These are phyloP conservation scores for Acer campestre DNA, from an alignment of 345 rosid species.

Conservation along the genomic window DNA sequence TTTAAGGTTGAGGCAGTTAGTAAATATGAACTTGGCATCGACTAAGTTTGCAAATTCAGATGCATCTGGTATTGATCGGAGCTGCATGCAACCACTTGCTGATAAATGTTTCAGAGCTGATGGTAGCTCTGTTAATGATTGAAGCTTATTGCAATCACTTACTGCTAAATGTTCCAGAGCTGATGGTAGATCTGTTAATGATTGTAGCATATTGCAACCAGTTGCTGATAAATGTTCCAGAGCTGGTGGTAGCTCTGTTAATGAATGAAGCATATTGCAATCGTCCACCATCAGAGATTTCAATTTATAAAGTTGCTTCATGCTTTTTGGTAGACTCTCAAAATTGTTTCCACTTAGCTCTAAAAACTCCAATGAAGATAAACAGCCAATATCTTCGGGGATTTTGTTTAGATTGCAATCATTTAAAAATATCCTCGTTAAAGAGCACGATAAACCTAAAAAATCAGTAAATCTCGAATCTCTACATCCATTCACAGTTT, in stretches of 20 bases:
- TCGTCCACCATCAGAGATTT: background rate
- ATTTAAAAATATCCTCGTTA: background rate
- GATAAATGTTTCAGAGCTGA: background rate
- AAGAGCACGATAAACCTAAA: background rate
- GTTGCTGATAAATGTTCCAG: background rate
- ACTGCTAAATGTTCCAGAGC: too few species aligned
- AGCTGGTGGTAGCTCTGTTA: background rate
- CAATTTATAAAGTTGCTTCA: constrained; percentile 4
- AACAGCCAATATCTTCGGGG: too few species aligned
- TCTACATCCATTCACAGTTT: too few species aligned
- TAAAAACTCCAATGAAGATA: background rate
- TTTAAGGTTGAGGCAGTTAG: background rate
- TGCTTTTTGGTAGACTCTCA: background rate
- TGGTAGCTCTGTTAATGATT: constrained; percentile 7
- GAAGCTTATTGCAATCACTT: background rate
- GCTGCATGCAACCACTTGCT: too few species aligned
- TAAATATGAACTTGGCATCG: too few species aligned
- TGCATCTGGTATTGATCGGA: too few species aligned
- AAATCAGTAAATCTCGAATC: too few species aligned
- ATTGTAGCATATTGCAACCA: too few species aligned
- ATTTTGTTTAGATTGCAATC: too few species aligned
- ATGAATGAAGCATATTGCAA: constrained; percentile 14
- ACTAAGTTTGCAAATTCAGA: too few species aligned
- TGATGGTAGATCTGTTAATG: too few species aligned
- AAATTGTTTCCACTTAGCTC: constrained; percentile 5